Evolutionary conservation across 106 monocot genomes (phyloP).

Genomic region (Dendrobium huoshanense): DNA sequence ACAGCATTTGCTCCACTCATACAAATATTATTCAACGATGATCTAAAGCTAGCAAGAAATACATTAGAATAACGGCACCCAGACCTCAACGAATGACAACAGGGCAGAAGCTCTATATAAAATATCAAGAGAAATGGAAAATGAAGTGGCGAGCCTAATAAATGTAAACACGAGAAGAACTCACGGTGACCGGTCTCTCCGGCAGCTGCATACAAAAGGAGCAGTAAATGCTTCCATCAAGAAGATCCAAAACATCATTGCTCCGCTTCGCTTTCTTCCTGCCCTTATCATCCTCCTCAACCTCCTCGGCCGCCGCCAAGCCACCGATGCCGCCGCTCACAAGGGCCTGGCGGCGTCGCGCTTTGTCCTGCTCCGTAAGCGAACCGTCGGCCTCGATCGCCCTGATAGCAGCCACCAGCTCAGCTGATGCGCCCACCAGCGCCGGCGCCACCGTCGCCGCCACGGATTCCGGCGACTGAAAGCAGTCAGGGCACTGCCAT

Average conservation of each 20-base stretch:
- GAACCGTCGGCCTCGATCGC: slow-evolving; percentile 58
- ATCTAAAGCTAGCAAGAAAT: neutral
- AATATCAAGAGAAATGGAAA: neutral
- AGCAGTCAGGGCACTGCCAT: slow-evolving; percentile 65
- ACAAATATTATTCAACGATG: neutral
- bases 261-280: slow-evolving; percentile 11
- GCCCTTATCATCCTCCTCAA: slow-evolving; percentile 8
- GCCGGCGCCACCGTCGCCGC: neutral
- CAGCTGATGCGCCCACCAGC: neutral
- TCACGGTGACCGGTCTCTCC: slow-evolving; percentile 67
- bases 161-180: slow-evolving; percentile 4
- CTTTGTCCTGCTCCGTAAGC: slow-evolving; percentile 65
- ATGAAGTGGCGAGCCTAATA: neutral
- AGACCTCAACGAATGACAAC: neutral
- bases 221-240: slow-evolving; percentile 48
- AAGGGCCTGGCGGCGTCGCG: slow-evolving; percentile 60
- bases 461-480: neutral
- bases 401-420: slow-evolving; percentile 43
- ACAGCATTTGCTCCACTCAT: neutral
- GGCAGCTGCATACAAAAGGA: slow-evolving; percentile 61
- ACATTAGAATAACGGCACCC: neutral
- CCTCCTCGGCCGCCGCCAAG: neutral
- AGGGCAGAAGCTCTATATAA: neutral
- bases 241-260: slow-evolving; percentile 22
- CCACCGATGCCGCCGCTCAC: slow-evolving; percentile 21